phyloP scores from a whole-genome alignment of 208 protist genomes.

The Novymonas esmeraldas region DNA sequence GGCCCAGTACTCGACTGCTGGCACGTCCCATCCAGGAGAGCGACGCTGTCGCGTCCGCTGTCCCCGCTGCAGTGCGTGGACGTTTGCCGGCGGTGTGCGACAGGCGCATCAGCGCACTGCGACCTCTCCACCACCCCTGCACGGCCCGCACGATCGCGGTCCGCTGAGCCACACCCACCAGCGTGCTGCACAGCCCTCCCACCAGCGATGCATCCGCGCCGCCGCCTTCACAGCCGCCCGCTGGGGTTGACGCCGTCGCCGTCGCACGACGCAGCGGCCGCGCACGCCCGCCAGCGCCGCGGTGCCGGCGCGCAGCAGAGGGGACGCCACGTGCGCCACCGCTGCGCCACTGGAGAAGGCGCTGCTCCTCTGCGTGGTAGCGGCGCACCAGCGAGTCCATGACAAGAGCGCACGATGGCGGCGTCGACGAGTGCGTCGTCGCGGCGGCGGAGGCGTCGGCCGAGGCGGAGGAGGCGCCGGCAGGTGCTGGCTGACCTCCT shows the following conservation, averaged over 20 bases:
- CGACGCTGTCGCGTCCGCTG: too few relatives aligned
- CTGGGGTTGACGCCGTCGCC: too few relatives aligned
- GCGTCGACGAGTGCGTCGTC: constrained; percentile 5
- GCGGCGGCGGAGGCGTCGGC: not conserved
- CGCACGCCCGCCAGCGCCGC: not conserved
- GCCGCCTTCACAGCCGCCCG: not conserved
- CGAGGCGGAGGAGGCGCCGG: not conserved
- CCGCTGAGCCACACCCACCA: not conserved
- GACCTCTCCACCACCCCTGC: constrained; percentile 22
- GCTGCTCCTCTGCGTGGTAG: constrained; percentile 24
- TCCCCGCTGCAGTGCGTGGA: too few relatives aligned
- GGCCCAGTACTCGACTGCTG: constrained; percentile 3
- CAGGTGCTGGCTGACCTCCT: not conserved
- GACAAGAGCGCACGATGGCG: constrained; percentile 11
- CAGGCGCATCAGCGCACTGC: not conserved
- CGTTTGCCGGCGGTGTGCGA: not conserved
- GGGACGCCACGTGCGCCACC: not conserved
- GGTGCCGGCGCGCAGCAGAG: not conserved
- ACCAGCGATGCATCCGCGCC: not conserved
- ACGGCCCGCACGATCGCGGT: constrained; percentile 9
- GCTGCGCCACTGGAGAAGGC: constrained; percentile 25
- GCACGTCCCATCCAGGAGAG: constrained; percentile 8
- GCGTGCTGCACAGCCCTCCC: not conserved
- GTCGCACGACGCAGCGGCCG: not conserved
- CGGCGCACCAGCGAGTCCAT: constrained; percentile 33